phyloP scores from a whole-genome alignment of 2,329 filamentous ascomycete genomes.

The Diaporthe batatas region DNA sequence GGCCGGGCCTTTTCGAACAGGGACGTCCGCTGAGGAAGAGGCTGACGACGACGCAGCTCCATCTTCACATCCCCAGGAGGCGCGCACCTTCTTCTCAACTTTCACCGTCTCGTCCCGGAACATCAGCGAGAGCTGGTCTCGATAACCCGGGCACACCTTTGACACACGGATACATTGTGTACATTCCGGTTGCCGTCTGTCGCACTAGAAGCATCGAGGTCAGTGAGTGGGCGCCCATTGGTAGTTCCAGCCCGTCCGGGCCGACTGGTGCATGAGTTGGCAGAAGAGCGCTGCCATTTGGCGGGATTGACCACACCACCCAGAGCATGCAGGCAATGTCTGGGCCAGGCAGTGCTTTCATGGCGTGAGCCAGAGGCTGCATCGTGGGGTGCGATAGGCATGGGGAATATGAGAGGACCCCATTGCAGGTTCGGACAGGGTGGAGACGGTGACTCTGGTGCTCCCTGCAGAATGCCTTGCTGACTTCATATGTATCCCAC shows the following conservation, averaged over 20 bases:
- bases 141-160: constrained; percentile 73
- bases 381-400: not conserved
- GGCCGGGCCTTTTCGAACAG: not conserved
- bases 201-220: constrained; percentile 60
- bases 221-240: constrained; percentile 17
- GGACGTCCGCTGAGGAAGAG: constrained; percentile 41
- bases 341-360: not conserved
- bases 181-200: constrained; percentile 71
- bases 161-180: constrained; percentile 72
- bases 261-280: too few relatives aligned
- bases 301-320: not conserved
- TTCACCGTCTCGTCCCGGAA: constrained; percentile 76
- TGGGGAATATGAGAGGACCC: not conserved
- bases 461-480: not conserved
- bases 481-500: not conserved
- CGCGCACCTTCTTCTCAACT: constrained; percentile 70
- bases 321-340: not conserved
- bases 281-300: not conserved
- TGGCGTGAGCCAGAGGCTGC: not conserved
- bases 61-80: constrained; percentile 59
- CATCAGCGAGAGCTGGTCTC: constrained; percentile 74
- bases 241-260: not conserved
- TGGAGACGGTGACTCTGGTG: not conserved
- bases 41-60: constrained; percentile 44
- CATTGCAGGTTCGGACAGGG: not conserved